Percentiles rank a stretch among this genome's conserved stretches.
These are phyloP conservation scores for Neoscytalidium dimidiatum DNA, from an alignment of 2,329 filamentous ascomycete species.

Conservation along the genomic window DNA sequence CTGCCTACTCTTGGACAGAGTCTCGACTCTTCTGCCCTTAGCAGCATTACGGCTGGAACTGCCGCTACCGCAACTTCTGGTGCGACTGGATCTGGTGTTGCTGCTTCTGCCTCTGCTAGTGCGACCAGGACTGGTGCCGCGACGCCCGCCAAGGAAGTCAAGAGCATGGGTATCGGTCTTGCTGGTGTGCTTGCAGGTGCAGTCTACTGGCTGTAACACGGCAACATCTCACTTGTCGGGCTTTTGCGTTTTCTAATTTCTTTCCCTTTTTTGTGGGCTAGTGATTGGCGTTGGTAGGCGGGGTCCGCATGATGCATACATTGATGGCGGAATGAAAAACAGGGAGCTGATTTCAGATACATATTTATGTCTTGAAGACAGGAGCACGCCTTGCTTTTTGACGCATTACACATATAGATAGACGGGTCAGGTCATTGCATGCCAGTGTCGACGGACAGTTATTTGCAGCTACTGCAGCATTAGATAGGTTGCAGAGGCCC, in stretches of 20 bases:
- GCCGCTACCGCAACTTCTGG: not conserved
- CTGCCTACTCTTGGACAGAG: slow-evolving; percentile 68
- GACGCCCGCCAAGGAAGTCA: slow-evolving; percentile 27
- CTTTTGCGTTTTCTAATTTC: slow-evolving; percentile 52
- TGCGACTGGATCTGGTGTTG: slow-evolving; percentile 10
- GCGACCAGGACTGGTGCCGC: slow-evolving; percentile 25
- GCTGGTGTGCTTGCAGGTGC: slow-evolving; percentile 28
- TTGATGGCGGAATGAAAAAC: not conserved
- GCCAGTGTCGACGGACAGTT: not conserved
- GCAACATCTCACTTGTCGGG: slow-evolving; percentile 38
- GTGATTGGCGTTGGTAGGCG: not conserved
- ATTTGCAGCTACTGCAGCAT: not conserved
- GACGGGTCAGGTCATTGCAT: not conserved
- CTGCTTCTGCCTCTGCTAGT: slow-evolving; percentile 10
- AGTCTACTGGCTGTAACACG: slow-evolving; percentile 33
- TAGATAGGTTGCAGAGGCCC: not conserved
- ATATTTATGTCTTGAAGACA: not conserved
- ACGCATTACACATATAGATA: not conserved
- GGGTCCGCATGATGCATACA: not conserved
- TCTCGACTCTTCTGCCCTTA: slow-evolving; percentile 26
- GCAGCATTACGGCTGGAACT: slow-evolving; percentile 21
- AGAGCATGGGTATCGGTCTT: slow-evolving; percentile 25
- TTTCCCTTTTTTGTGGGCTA: slow-evolving; percentile 45
- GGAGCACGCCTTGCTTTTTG: not conserved
- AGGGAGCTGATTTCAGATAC: not conserved